Percentiles rank a stretch among this genome's conserved stretches.
Evolutionary conservation across 495 filamentous ascomycete genomes (phyloP).

Genomic region (Hypoxylon lienhwacheense): DNA sequence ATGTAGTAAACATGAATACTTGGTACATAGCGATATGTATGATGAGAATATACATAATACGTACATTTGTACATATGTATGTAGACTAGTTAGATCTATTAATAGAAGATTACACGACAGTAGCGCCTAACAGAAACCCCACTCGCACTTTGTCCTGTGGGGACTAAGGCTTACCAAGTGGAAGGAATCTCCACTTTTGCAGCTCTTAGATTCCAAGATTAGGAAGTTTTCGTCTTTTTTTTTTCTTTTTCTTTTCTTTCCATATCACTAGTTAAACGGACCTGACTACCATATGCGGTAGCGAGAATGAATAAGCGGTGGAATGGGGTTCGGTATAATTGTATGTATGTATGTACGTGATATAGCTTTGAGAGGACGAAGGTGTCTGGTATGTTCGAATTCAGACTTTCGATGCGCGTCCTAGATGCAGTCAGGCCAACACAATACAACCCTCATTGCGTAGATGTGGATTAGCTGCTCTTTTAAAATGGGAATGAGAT

Average conservation of each 20-base stretch:
- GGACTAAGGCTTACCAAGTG: slow-evolving; percentile 2
- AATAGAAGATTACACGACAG: slow-evolving; percentile 19
- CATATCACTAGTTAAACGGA: neutral
- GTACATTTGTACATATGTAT: too few species aligned
- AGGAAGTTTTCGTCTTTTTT: neutral
- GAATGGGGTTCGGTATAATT: too few species aligned
- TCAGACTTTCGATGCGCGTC: too few species aligned
- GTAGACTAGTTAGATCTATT: slow-evolving; percentile 29
- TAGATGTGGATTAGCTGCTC: neutral
- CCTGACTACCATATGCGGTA: slow-evolving; percentile 1
- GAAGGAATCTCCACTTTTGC: slow-evolving; percentile 5
- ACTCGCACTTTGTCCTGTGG: slow-evolving; percentile 18
- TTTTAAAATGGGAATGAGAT: slow-evolving; percentile 8
- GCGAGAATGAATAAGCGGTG: slow-evolving; percentile 14
- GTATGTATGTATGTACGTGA: neutral
- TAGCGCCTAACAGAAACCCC: slow-evolving; percentile 14
- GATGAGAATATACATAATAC: too few species aligned
- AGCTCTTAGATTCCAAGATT: slow-evolving; percentile 10
- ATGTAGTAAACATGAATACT: neutral
- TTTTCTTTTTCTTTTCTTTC: neutral
- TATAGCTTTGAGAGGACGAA: slow-evolving; percentile 6
- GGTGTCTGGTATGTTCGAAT: too few species aligned
- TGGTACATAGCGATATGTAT: neutral
- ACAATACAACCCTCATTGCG: slow-evolving; percentile 1
- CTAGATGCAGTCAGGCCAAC: slow-evolving; percentile 4